Percentiles rank a stretch among this genome's conserved stretches.
phyloP scores from a whole-genome alignment of 2,329 filamentous ascomycete genomes.

The Trichoderma oligosporum region DNA sequence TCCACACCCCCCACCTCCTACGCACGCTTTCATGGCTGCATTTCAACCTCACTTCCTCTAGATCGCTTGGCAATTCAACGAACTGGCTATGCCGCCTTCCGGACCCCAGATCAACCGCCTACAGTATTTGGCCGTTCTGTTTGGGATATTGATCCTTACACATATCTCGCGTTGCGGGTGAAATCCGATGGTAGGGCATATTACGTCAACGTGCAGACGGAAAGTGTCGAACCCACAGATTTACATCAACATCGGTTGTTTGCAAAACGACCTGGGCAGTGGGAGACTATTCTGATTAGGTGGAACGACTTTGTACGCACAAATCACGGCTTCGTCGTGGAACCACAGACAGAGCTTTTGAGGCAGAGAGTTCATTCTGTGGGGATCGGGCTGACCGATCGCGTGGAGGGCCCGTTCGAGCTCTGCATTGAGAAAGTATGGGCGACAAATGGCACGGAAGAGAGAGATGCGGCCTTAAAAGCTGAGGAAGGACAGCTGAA shows the following conservation, averaged over 20 bases:
- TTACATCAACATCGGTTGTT: slow-evolving; percentile 92
- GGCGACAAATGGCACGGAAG: slow-evolving; percentile 66
- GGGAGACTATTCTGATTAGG: slow-evolving; percentile 91
- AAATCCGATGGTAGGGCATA: slow-evolving; percentile 90
- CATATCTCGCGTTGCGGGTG: slow-evolving; percentile 80
- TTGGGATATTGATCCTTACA: slow-evolving; percentile 88
- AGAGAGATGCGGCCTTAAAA: slow-evolving; percentile 24
- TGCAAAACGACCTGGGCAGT: slow-evolving; percentile 71
- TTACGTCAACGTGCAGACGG: slow-evolving; percentile 92
- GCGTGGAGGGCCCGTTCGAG: slow-evolving; percentile 83
- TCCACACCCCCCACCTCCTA: slow-evolving; percentile 42
- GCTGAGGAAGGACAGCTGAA: slow-evolving; percentile 31
- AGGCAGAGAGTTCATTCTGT: slow-evolving; percentile 80
- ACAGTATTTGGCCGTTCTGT: slow-evolving; percentile 82
- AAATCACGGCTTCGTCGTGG: slow-evolving; percentile 85
- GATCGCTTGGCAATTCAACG: slow-evolving; percentile 71
- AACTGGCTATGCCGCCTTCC: slow-evolving; percentile 85
- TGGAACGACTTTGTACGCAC: slow-evolving; percentile 94
- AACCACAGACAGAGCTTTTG: slow-evolving; percentile 88
- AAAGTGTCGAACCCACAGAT: slow-evolving; percentile 90
- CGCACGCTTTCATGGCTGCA: slow-evolving; percentile 78
- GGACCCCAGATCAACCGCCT: slow-evolving; percentile 70
- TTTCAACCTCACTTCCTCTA: slow-evolving; percentile 78
- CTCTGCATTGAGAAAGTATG: slow-evolving; percentile 81
- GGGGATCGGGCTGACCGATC: slow-evolving; percentile 84